Base-by-base conservation (phyloP, 306 rosid genomes). In the Begonia loranthoides region DNA sequence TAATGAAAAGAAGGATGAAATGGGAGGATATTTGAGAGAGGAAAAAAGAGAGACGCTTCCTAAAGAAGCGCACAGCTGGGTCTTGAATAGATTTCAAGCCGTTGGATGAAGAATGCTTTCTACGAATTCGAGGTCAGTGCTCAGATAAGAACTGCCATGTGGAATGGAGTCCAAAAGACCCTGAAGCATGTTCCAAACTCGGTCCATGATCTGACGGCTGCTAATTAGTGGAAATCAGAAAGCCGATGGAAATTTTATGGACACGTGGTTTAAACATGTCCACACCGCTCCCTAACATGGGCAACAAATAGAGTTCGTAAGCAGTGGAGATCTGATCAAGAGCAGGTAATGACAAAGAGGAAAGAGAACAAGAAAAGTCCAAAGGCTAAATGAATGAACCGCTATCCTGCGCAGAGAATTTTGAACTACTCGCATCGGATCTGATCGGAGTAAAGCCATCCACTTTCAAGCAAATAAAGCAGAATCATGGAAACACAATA, bases 71-170 rank as follows among this genome's bases (percentile, higher is more conserved):
- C 60, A 66, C 70, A 64, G 73, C 79, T 80, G 84, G 68, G 58
- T 50, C 5, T 36, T 57, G 8, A 11, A 61, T 61, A 6, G 8
- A 40, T 51, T 75, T 56, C 39, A 16, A 40, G 60, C 79, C 94
- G 84, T 70, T 51, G 40, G 96, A 83, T 87, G n/a, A 13, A 56
- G 70, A 51, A 48, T 6, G 49, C 16, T 52, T 67, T 71, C 58
- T 49, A 52, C n/a, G 9, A 51, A 44, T 43, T 54, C 12, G 10
- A 39, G 56, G 70, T 36, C 63, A 75, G 79, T 76, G 87, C 65
- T 38, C 14, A 56, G 10, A 47, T 9, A 10, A 52, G 58, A 61
- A 47, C 8, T 40, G 61, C 33, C 52, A 34, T 12, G 40, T 9
- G 55, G 45, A 53, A 13, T 3, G 38, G 28, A 41, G 51, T 36